Conservation (phyloP, 2,329 filamentous ascomycete genomes). For the Harringtonia aguacate region DNA sequence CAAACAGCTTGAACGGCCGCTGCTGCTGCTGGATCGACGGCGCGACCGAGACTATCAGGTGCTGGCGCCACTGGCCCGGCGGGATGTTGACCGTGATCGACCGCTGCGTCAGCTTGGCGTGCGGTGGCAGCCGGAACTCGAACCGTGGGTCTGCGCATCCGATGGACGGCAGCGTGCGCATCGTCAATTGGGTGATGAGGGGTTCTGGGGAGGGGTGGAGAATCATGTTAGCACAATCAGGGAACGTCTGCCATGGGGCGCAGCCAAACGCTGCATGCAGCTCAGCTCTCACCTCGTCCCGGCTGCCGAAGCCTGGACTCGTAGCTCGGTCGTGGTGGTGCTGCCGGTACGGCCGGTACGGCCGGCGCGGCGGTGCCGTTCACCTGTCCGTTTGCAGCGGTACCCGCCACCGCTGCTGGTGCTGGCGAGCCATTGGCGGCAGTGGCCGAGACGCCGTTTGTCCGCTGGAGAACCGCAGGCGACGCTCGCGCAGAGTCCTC, state of each 20-base stretch:
- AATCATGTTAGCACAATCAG: too few species aligned
- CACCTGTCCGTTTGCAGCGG: neutral
- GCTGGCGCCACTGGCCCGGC: constrained; percentile 55
- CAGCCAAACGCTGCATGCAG: too few species aligned
- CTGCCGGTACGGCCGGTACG: neutral
- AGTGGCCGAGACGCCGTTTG: constrained; percentile 17
- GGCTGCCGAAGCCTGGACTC: constrained; percentile 24
- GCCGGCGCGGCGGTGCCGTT: neutral
- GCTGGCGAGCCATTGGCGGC: neutral
- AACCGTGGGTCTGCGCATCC: constrained; percentile 48
- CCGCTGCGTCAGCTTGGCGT: constrained; percentile 55
- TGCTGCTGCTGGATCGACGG: constrained; percentile 45
- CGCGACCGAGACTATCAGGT: constrained; percentile 57
- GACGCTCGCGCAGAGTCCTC: constrained; percentile 24
- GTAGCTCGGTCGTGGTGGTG: constrained; percentile 20
- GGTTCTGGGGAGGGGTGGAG: too few species aligned
- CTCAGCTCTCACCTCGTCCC: constrained; percentile 35
- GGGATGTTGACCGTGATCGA: constrained; percentile 63
- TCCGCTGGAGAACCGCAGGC: constrained; percentile 14
- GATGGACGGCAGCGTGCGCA: constrained; percentile 59
- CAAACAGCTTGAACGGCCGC: constrained; percentile 68
- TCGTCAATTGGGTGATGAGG: constrained; percentile 53
- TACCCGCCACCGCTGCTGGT: neutral
- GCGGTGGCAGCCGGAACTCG: constrained; percentile 53
- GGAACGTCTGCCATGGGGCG: too few species aligned